These are phyloP conservation scores for Logfia minima DNA, from an alignment of 129 eudicot species.

Conservation along the genomic window DNA sequence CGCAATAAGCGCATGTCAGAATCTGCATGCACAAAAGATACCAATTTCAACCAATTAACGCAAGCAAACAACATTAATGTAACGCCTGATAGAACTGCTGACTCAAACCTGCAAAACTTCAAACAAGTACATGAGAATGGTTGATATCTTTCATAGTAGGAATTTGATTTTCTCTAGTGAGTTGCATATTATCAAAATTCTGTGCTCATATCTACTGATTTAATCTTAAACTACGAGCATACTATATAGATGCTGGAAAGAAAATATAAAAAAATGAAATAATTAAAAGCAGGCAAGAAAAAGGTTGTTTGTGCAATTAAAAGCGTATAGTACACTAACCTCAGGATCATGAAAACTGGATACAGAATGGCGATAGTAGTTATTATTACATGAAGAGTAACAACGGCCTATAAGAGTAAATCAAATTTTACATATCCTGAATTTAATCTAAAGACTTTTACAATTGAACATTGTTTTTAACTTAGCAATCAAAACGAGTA, in stretches of 20 bases:
- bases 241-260: too few species aligned
- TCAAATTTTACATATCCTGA: neutral
- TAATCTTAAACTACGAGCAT: too few species aligned
- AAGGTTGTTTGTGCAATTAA: too few species aligned
- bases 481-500: too few species aligned
- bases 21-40: conserved; percentile 84
- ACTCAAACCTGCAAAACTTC: conserved; percentile 69
- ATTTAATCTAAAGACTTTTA: too few species aligned
- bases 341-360: conserved; percentile 78
- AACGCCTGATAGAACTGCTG: conserved; percentile 86
- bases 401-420: conserved; percentile 53
- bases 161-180: too few species aligned
- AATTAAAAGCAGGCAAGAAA: too few species aligned
- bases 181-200: neutral
- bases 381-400: conserved; percentile 56
- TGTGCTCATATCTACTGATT: too few species aligned
- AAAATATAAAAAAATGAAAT: too few species aligned
- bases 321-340: conserved; percentile 39
- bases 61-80: conserved; percentile 71
- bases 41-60: conserved; percentile 87
- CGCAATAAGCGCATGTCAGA: conserved; percentile 70
- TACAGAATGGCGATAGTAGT: conserved; percentile 56
- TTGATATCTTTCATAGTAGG: neutral
- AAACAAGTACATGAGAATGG: conserved; percentile 14
- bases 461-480: too few species aligned